These are phyloP conservation scores for Aspergillus carbonarius DNA, from an alignment of 2,329 filamentous ascomycete genomes.

Conservation along the genomic window DNA sequence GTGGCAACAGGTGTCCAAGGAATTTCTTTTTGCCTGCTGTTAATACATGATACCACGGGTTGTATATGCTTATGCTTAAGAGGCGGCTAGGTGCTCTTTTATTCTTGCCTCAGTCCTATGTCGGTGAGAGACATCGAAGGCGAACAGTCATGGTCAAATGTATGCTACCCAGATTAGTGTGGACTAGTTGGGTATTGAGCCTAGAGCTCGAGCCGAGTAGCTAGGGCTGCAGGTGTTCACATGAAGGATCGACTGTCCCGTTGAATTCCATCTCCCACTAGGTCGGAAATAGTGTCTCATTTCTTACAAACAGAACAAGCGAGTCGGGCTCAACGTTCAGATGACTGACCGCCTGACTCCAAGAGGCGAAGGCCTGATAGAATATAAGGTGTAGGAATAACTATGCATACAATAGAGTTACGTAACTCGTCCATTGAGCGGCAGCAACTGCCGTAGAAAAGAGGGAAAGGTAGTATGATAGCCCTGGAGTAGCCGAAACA, in stretches of 20 bases:
- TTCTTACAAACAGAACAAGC: too few species aligned
- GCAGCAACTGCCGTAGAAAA: neutral
- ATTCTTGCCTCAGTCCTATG: neutral
- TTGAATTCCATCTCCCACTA: too few species aligned
- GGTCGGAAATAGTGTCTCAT: too few species aligned
- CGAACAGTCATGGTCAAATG: neutral
- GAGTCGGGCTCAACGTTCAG: too few species aligned
- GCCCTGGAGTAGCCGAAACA: neutral
- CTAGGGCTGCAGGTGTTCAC: neutral
- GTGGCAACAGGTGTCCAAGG: neutral
- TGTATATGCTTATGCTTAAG: neutral
- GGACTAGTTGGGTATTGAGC: neutral
- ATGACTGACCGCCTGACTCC: neutral
- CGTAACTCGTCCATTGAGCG: neutral
- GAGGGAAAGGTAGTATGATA: neutral
- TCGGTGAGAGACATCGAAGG: neutral
- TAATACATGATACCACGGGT: conserved; percentile 36
- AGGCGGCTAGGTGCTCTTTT: neutral
- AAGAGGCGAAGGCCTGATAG: neutral
- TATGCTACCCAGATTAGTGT: neutral
- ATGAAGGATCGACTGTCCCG: too few species aligned
- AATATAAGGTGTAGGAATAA: neutral
- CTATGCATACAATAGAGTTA: neutral
- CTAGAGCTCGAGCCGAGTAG: neutral
- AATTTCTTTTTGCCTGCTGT: conserved; percentile 16